phyloP scores from a whole-genome alignment of 2,329 filamentous ascomycete species.

The Pyricularia sp. region DNA sequence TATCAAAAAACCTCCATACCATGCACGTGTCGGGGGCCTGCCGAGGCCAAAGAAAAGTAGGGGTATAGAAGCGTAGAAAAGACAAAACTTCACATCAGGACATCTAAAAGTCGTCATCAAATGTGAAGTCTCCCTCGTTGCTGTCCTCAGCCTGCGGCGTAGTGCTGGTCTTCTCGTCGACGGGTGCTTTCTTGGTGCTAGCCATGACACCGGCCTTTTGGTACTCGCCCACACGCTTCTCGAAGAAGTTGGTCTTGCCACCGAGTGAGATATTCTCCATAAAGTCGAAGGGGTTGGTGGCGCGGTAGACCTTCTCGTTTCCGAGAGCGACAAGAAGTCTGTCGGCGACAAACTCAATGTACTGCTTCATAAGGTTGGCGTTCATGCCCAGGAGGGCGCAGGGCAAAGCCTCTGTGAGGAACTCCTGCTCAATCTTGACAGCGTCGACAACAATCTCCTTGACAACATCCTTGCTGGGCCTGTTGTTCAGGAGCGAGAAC shows the following conservation, averaged over 20 bases:
- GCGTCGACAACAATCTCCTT: constrained; percentile 88
- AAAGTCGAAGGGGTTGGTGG: constrained; percentile 96
- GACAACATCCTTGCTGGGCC: constrained; percentile 73
- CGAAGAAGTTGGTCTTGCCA: constrained; percentile 99
- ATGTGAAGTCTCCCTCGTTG: constrained; percentile 73
- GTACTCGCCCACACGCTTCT: constrained; percentile 99
- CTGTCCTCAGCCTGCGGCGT: constrained; percentile 40
- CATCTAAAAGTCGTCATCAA: constrained; percentile 91
- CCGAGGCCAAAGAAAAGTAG: not conserved
- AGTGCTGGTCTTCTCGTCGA: constrained; percentile 30
- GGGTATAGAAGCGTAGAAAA: not conserved
- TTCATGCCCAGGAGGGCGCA: constrained; percentile 97
- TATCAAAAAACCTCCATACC: not conserved
- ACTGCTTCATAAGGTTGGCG: constrained; percentile 94
- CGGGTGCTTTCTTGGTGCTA: constrained; percentile 63
- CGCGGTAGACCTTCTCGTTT: constrained; percentile 88
- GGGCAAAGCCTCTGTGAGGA: constrained; percentile 90
- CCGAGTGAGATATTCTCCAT: constrained; percentile 99
- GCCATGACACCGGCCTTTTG: constrained; percentile 99
- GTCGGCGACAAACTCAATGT: constrained; percentile 99
- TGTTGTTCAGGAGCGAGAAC: constrained; percentile 94
- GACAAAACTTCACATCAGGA: not conserved
- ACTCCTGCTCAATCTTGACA: constrained; percentile 92
- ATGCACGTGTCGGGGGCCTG: not conserved
- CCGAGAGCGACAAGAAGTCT: constrained; percentile 87